phyloP scores from a whole-genome alignment of 495 filamentous ascomycete species.

The Acidomyces sp. region DNA sequence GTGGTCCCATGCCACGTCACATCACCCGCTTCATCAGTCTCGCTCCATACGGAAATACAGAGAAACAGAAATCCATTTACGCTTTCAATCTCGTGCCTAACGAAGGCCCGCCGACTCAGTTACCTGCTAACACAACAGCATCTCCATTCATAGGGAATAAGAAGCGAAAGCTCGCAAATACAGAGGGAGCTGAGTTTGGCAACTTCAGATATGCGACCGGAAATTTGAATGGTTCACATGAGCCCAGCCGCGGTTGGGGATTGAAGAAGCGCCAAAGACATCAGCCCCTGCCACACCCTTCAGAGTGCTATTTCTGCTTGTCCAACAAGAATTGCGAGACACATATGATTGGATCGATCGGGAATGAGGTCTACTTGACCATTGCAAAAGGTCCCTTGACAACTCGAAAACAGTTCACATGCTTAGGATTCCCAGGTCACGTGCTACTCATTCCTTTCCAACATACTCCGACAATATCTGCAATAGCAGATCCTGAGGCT shows the following conservation, averaged over 20 bases:
- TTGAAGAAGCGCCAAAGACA: constrained; percentile 42
- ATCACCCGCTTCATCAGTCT: constrained; percentile 83
- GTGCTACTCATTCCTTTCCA: constrained; percentile 80
- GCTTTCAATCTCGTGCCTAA: constrained; percentile 69
- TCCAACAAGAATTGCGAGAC: constrained; percentile 67
- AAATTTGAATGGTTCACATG: constrained; percentile 22
- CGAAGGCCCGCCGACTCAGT: constrained; percentile 38
- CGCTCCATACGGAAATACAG: constrained; percentile 56
- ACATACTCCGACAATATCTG: constrained; percentile 54
- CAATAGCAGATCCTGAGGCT: constrained; percentile 45
- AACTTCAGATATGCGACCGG: constrained; percentile 41
- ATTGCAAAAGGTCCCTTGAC: constrained; percentile 84
- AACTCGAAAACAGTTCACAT: constrained; percentile 49
- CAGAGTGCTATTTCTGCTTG: constrained; percentile 88
- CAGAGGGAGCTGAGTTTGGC: constrained; percentile 7
- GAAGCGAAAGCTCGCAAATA: constrained; percentile 38
- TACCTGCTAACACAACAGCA: constrained; percentile 56
- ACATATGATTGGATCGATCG: constrained; percentile 82
- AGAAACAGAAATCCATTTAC: constrained; percentile 76
- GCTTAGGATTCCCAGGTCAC: constrained; percentile 67
- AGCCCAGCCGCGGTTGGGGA: constrained; percentile 5
- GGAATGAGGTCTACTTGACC: constrained; percentile 70
- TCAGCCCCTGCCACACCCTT: constrained; percentile 51
- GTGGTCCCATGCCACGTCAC: constrained; percentile 37
- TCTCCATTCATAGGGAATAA: constrained; percentile 49